Evolutionary conservation across 768 basidiomycete genomes (phyloP), one percentile per base, ranked within the genome.

Genomic region (Boletus barrowsii): DNA sequence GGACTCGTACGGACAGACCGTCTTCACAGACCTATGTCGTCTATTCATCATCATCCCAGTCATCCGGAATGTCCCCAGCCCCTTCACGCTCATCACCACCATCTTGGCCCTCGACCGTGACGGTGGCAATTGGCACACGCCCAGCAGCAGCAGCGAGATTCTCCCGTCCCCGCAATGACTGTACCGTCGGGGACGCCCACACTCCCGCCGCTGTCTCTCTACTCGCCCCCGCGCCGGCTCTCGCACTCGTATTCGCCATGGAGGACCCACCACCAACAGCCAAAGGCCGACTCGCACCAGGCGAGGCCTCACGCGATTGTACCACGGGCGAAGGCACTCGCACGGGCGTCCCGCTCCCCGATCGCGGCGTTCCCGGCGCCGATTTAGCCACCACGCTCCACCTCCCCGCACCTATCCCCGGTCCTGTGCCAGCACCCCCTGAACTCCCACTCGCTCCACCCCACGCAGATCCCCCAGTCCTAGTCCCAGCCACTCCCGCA

Each of bases 11-110:
- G 26, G 26, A 8, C 26, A 29, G 26, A 29, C 26, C 26, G 26
- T 26, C 6, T 26, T 33, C 10, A 33, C 13, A 13, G 13, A 11
- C 14, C 13, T 15, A 33, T 26, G 7, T 15, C 22, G 10, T 42
- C 44, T 67, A 80, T 5, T 54, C 61, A 53, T 80, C 83, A 43
- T 83, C 79, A 55, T 84, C 83, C 83, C 83, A 84, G 57, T 78
- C 66, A 35, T 79, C 76, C 2, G 82, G 83, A 7, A 84, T 74
- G 41, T 62, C 62, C 33, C 57, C 13, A 11, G 24, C 68, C 14
- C 3, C 17, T 32, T 52, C 54, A 18, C 1, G 39, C 10, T 8
- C 37, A 48, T 13, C 43, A 18, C 40, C 42, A 18, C 4, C 39
- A 13, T 8, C 46, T 18, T 4, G 30, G 4, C 11, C 33, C 33